These are phyloP conservation scores for Calycina marina DNA, from an alignment of 2,329 filamentous ascomycete genomes.

Conservation along the genomic window DNA sequence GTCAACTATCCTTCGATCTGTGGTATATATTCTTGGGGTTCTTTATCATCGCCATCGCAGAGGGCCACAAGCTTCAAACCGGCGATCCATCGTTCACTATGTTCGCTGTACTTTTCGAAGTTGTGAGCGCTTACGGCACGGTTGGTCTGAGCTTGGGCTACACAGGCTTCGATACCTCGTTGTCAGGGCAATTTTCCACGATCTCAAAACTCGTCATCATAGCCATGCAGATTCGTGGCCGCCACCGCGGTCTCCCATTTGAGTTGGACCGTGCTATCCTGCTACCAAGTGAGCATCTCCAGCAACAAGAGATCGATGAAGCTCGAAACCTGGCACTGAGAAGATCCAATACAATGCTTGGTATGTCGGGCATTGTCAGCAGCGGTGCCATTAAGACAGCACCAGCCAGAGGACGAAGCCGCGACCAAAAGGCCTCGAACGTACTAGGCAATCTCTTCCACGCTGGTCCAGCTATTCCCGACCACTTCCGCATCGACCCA, in stretches of 20 bases:
- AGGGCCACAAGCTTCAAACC: constrained; percentile 55
- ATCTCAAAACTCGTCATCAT: constrained; percentile 48
- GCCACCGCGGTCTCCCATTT: constrained; percentile 54
- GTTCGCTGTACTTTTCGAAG: constrained; percentile 65
- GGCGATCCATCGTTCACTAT: constrained; percentile 45
- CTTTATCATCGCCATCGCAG: constrained; percentile 83
- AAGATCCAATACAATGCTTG: constrained; percentile 8
- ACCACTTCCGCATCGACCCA: constrained; percentile 10
- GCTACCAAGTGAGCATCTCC: constrained; percentile 48
- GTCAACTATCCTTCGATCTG: constrained; percentile 89
- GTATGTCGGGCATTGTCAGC: constrained; percentile 3
- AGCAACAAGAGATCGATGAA: constrained; percentile 42
- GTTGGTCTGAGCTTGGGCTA: constrained; percentile 86
- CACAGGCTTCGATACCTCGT: constrained; percentile 57
- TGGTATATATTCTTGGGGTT: constrained; percentile 94
- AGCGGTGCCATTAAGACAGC: constrained; percentile 8
- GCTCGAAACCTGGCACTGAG: constrained; percentile 5
- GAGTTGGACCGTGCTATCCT: constrained; percentile 56
- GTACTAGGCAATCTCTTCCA: constrained; percentile 19
- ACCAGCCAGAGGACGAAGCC: constrained; percentile 6
- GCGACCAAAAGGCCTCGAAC: constrained; percentile 9
- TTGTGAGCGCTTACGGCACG: constrained; percentile 85
- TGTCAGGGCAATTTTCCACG: constrained; percentile 67
- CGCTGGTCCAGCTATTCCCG: constrained; percentile 21
- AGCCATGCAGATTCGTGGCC: constrained; percentile 55